A percentile compares a stretch with the other conserved stretches of the same genome.
These are phyloP conservation scores for Phytophthora agathidicida DNA, from an alignment of 352 stramenopile genomes.

Conservation along the genomic window DNA sequence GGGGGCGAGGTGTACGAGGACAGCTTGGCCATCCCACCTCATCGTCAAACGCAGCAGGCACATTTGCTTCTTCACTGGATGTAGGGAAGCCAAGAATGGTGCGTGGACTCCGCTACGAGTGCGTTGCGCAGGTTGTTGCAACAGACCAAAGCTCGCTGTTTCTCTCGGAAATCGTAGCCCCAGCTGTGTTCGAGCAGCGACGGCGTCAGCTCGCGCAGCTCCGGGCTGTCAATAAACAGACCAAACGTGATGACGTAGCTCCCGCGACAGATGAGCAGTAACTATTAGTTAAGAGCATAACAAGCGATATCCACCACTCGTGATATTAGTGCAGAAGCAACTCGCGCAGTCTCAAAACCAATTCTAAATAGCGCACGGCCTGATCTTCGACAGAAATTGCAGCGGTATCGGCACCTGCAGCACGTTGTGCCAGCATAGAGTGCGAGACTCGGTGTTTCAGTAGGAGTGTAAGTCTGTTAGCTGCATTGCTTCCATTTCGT, in stretches of 20 bases:
- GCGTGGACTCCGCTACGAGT: constrained; percentile 54
- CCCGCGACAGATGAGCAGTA: constrained; percentile 1
- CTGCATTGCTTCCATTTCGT: constrained; percentile 6
- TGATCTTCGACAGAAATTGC: constrained; percentile 22
- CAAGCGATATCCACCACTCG: neutral
- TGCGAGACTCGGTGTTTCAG: constrained; percentile 18
- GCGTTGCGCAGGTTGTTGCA: constrained; percentile 49
- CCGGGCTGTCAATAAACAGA: constrained; percentile 32
- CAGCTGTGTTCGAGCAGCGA: constrained; percentile 47
- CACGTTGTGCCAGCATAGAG: neutral
- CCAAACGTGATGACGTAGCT: constrained; percentile 19
- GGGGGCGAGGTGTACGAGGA: constrained; percentile 55
- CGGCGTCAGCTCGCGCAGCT: constrained; percentile 57
- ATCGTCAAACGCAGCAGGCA: neutral
- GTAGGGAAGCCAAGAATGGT: constrained; percentile 52
- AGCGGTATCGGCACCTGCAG: neutral
- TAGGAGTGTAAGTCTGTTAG: constrained; percentile 19
- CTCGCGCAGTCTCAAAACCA: constrained; percentile 27
- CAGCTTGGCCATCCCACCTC: constrained; percentile 43
- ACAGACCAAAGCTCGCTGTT: constrained; percentile 68
- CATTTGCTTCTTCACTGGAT: constrained; percentile 25
- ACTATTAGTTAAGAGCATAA: neutral
- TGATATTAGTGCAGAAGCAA: constrained; percentile 17
- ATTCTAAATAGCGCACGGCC: constrained; percentile 24
- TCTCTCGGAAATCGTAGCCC: constrained; percentile 50